Conservation (phyloP, 176 grass and related monocot species). For the Cenchrus purpureus region DNA sequence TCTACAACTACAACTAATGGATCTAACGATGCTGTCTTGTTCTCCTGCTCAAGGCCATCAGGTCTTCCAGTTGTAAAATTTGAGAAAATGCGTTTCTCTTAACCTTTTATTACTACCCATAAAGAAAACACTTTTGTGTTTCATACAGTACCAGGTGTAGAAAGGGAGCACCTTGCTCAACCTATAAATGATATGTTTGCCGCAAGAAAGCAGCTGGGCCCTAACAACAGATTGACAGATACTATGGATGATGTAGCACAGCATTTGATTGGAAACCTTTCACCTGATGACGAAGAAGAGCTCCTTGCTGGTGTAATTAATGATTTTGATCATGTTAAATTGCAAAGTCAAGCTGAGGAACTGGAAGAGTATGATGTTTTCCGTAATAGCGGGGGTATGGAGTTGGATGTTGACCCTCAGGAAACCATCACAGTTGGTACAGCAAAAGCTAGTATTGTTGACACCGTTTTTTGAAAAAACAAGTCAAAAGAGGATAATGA, state of each 20-base stretch:
- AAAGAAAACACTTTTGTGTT: constrained; percentile 19
- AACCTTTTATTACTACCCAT: constrained; percentile 17
- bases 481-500: too few relatives aligned
- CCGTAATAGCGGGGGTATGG: constrained; percentile 54
- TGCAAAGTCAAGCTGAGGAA: constrained; percentile 53
- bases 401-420: constrained; percentile 53
- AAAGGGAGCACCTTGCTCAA: constrained; percentile 13
- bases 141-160: constrained; percentile 28
- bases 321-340: constrained; percentile 52
- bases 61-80: constrained; percentile 38
- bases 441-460: constrained; percentile 35
- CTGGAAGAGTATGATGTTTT: constrained; percentile 65
- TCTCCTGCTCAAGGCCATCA: constrained; percentile 57
- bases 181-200: constrained; percentile 36
- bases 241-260: constrained; percentile 47
- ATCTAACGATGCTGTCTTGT: constrained; percentile 45
- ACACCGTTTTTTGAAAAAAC: too few relatives aligned
- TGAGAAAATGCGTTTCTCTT: constrained; percentile 22
- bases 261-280: constrained; percentile 40
- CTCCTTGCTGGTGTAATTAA: constrained; percentile 60
- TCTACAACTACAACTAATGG: constrained; percentile 35
- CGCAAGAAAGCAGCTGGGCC: constrained; percentile 5
- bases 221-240: neutral
- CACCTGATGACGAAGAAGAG: constrained; percentile 63
- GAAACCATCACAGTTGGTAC: constrained; percentile 41